Evolutionary conservation across 805 yeast genomes (phyloP), one percentile per base, ranked within the genome.

Genomic region (Wickerhamiella hasegawae): DNA sequence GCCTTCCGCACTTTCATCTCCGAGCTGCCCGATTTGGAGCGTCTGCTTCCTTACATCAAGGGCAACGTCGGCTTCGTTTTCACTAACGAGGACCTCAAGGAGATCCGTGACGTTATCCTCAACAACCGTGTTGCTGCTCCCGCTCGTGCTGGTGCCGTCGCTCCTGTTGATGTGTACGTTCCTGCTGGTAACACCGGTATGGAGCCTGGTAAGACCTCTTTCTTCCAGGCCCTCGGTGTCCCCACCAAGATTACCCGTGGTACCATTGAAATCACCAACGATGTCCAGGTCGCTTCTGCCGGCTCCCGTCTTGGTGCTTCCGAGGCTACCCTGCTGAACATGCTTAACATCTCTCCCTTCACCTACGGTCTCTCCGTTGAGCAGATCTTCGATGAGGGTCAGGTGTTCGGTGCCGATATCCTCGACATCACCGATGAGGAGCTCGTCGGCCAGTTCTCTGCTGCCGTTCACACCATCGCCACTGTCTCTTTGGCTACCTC

Each of bases 191-290:
- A 90, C 94, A 90, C 99, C 56, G 96, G 97, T 80, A 85, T 90
- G 94, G 98, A 90, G 73, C 99, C 99, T 69, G 97, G 97, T 79
- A 90, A 90, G 83, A 90, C 99, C 61, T 90, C 98, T 63, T 90
- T 90, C 93, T 90, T 90, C 97, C 99, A 90, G 77, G 98, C 99
- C 63, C 77, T 90, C 60, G 97, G 97, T 82, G 95, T 90, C 59
- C 98, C 98, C 76, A 90, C 99, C 82, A 90, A 90, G 92, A 90
- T 90, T 84, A 90, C 94, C 69, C 85, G 99, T 81, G 99, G 99
- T 90, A 84, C 95, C 71, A 90, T 90, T 77, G 99, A 90, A 73
- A 90, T 90, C 69, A 84, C 83, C 66, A 68, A 79, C 56, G 98
- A 90, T 62, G 94, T 90, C 59, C 81, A 81, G 73, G 94, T 90